These are phyloP conservation scores for Huiozyma sinensis DNA, from an alignment of 805 yeast genomes.

Conservation along the genomic window DNA sequence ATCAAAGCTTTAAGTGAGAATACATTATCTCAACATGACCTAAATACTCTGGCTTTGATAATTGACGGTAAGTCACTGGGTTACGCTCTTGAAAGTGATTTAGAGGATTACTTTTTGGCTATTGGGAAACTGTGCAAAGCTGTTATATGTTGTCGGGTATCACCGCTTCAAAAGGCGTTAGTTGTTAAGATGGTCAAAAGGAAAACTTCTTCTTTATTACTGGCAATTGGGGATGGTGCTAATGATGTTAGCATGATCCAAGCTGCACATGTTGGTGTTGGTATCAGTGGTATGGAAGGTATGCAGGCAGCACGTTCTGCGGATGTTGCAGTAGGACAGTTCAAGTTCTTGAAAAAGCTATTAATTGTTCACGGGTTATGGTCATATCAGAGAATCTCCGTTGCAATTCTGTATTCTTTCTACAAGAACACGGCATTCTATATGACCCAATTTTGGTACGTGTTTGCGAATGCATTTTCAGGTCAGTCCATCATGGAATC, in stretches of 20 bases:
- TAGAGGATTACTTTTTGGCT: conserved; percentile 68
- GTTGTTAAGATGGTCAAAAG: conserved; percentile 91
- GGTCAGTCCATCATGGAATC: conserved; percentile 96
- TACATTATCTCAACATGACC: conserved; percentile 55
- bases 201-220: conserved; percentile 56
- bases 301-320: conserved; percentile 99
- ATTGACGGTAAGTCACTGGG: conserved; percentile 91
- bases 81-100: conserved; percentile 70
- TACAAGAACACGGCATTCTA: conserved; percentile 92
- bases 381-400: conserved; percentile 92
- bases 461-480: conserved; percentile 80
- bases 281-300: conserved; percentile 98
- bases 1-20: conserved; percentile 60
- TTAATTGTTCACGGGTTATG: conserved; percentile 92
- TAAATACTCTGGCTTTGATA: conserved; percentile 72
- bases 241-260: conserved; percentile 98
- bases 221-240: conserved; percentile 98
- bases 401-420: conserved; percentile 87
- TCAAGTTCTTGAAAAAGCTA: conserved; percentile 71
- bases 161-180: conserved; percentile 92
- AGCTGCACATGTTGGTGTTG: conserved; percentile 98
- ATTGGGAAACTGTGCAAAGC: conserved; percentile 86
- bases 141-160: conserved; percentile 94
- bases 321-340: conserved; percentile 93
- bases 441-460: conserved; percentile 98